Evolutionary conservation across 1,139 yeast genomes (phyloP).

Genomic region (Candida labiduridarum): DNA sequence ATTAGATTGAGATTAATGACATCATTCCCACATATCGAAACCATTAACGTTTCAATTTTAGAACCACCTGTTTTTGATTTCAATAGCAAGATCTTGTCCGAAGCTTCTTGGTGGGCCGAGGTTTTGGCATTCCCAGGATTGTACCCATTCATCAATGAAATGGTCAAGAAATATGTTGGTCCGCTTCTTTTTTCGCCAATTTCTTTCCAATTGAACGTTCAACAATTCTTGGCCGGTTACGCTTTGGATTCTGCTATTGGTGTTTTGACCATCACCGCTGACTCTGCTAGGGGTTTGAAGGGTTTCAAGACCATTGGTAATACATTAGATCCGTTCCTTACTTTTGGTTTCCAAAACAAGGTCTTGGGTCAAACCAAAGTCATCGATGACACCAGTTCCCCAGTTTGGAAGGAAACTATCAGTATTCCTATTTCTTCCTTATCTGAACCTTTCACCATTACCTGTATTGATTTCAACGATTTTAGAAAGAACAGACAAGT

Average conservation of each 20-base stretch:
- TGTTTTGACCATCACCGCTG: conserved; percentile 69
- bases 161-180: conserved; percentile 84
- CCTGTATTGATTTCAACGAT: conserved; percentile 74
- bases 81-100: conserved; percentile 70
- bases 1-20: conserved; percentile 87
- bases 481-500: conserved; percentile 76
- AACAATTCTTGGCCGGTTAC: conserved; percentile 86
- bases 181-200: conserved; percentile 87
- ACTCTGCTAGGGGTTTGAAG: conserved; percentile 66
- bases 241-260: conserved; percentile 84
- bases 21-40: conserved; percentile 89
- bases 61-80: conserved; percentile 90
- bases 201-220: conserved; percentile 88
- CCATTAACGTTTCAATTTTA: conserved; percentile 79
- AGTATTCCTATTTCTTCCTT: conserved; percentile 72
- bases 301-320: conserved; percentile 72
- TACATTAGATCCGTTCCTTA: conserved; percentile 87
- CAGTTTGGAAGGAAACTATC: conserved; percentile 83
- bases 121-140: conserved; percentile 85
- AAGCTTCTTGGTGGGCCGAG: conserved; percentile 84
- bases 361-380: conserved; percentile 68
- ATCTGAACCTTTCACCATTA: conserved; percentile 76
- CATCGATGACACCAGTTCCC: conserved; percentile 64
- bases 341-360: conserved; percentile 61
- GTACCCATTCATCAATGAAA: conserved; percentile 74